Evolutionary conservation across 192 early-diverging fungal species (phyloP).

Genomic region (Linderina pennispora): DNA sequence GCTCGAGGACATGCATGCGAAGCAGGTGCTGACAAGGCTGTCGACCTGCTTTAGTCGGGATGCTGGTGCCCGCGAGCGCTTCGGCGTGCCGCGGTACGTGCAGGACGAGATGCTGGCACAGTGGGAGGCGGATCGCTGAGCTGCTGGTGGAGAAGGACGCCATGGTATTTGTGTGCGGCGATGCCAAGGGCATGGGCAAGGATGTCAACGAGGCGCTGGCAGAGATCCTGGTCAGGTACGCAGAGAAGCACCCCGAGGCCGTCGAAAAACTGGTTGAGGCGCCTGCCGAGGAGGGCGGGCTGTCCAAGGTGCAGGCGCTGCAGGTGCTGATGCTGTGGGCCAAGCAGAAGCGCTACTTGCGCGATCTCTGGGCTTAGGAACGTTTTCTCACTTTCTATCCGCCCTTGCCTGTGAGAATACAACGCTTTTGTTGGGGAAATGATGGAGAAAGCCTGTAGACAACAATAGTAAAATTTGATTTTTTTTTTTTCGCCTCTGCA

Average conservation of each 20-base stretch:
- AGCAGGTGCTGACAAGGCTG: conserved; percentile 52
- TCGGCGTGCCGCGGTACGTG: conserved; percentile 60
- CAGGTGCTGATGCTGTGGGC: conserved; percentile 56
- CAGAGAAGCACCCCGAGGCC: conserved; percentile 28
- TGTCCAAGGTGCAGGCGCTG: conserved; percentile 17
- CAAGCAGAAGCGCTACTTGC: conserved; percentile 24
- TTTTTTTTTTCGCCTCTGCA: neutral
- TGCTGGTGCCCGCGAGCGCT: conserved; percentile 44
- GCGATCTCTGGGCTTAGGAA: conserved; percentile 39
- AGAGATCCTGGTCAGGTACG: conserved; percentile 50
- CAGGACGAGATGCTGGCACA: conserved; percentile 69
- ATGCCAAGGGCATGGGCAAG: conserved; percentile 84
- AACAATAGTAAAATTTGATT: too few relatives aligned
- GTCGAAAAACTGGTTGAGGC: conserved; percentile 1
- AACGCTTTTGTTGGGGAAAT: too few relatives aligned
- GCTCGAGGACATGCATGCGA: conserved; percentile 44
- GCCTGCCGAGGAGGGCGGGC: neutral
- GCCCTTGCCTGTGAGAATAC: too few relatives aligned
- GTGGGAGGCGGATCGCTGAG: conserved; percentile 51
- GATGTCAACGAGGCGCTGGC: conserved; percentile 74
- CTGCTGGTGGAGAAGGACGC: conserved; percentile 56
- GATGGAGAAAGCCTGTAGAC: too few relatives aligned
- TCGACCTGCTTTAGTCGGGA: conserved; percentile 64
- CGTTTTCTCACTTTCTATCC: too few relatives aligned
- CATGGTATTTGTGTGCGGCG: conserved; percentile 74